Base-by-base conservation (phyloP, 305 asterid species). In the Withania somnifera region DNA sequence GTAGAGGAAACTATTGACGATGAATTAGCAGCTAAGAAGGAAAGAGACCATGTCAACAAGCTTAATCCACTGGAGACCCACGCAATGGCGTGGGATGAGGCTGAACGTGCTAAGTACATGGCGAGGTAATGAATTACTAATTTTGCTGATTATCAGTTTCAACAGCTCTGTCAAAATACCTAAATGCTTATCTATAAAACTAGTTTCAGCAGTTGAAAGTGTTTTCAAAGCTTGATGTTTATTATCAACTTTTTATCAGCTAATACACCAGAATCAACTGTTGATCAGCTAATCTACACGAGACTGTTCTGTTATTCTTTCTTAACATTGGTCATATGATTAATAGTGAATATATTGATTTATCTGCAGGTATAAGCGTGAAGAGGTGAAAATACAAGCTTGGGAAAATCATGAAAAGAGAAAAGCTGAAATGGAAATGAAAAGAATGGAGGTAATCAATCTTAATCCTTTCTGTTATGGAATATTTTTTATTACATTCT, bases 71-170 rank as follows among this genome's bases (percentile, higher is more conserved):
- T 93, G 50, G 99, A 95, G 87, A 84, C 88, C 13, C 87, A 94
- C 51, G 98, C 99, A 19, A 88, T 84, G 78, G 99, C 97, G 45
- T 95, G 99, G 99, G 99, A 95, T 77, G 97, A 93, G 82, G 99
- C 98, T 0, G 97, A 95, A 71, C 96, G 95, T 9, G 98, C 98
- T 42, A 95, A 94, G 69, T 92, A 93, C 85, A 91, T 84, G 90
- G 99, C 99, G 0, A 93, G 99, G 99, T 95, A 82, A 86, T 15
- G 60, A 61, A 61, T 6, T 28, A 63, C 71, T 63, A 13, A 3
- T 36, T 64, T n/a, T 17, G 75, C 38, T 34, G 14, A 17, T 8
- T 26, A 26, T 66, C 76, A 66, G 17, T 73, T 47, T 73, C 42
- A 8, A 73, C 38, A 47, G 60, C 42, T 42, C 0, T 15, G 34